Evolutionary conservation across 768 basidiomycete genomes (phyloP).

Genomic region (Russula foetens): DNA sequence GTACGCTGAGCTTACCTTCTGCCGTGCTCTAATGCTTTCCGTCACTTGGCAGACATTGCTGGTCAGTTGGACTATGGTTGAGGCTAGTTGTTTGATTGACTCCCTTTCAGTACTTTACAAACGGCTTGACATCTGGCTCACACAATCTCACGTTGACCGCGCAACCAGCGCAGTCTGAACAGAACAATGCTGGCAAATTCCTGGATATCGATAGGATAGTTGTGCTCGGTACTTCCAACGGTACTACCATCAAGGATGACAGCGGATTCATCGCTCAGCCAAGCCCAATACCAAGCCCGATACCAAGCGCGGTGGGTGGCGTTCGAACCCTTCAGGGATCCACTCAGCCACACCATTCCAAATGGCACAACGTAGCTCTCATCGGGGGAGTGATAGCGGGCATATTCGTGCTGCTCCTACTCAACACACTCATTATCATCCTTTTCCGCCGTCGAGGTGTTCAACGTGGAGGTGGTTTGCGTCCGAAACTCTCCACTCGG

Average conservation of each 20-base stretch:
- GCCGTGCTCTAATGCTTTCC: neutral
- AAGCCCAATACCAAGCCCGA: neutral
- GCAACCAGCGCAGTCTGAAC: constrained; percentile 17
- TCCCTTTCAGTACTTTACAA: constrained; percentile 32
- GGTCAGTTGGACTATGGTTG: constrained; percentile 14
- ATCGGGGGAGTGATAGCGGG: neutral
- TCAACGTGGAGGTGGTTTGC: neutral
- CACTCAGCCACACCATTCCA: neutral
- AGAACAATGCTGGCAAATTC: constrained; percentile 1
- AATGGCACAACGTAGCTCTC: neutral
- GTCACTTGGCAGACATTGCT: constrained; percentile 21
- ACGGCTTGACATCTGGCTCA: constrained; percentile 30
- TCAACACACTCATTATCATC: neutral
- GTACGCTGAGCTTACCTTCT: neutral
- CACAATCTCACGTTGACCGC: constrained; percentile 36
- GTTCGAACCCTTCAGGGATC: neutral
- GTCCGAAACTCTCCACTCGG: neutral
- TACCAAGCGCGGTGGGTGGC: too few relatives aligned
- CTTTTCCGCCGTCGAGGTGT: constrained; percentile 1
- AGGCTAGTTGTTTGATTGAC: neutral
- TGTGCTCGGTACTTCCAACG: neutral
- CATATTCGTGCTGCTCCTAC: neutral
- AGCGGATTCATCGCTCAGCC: neutral
- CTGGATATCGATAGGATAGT: constrained; percentile 11
- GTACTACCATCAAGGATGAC: neutral